Conservation (phyloP, 441 rosid species). For the Viola pubescens region DNA sequence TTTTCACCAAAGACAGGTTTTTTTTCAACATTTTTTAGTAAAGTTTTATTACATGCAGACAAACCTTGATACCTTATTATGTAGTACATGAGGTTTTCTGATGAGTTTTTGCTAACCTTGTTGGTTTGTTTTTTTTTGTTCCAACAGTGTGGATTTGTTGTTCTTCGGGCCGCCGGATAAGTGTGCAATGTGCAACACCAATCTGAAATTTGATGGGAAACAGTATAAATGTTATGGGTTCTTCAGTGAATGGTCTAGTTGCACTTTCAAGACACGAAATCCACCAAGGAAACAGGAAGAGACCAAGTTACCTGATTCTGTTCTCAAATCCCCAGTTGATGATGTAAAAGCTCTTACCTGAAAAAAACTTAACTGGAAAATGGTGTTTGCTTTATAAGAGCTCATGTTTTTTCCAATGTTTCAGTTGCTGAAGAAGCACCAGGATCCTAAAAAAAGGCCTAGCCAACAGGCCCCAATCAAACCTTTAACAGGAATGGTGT, state of each 20-base stretch:
- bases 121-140: not conserved
- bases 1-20: not conserved
- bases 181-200: conserved; percentile 53
- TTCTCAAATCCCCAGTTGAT: conserved; percentile 37
- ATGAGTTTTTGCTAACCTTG: not conserved
- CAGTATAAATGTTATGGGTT: conserved; percentile 56
- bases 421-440: conserved; percentile 42
- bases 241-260: conserved; percentile 79
- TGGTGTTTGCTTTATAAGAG: not conserved
- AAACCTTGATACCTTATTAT: too few relatives aligned
- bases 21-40: not conserved
- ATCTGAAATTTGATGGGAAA: conserved; percentile 44
- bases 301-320: conserved; percentile 48
- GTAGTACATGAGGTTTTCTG: too few relatives aligned
- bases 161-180: conserved; percentile 57
- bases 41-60: not conserved
- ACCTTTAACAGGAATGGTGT: conserved; percentile 60
- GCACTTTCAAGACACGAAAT: conserved; percentile 49
- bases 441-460: conserved; percentile 47
- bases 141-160: conserved; percentile 52
- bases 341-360: conserved; percentile 29
- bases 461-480: conserved; percentile 32
- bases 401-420: not conserved
- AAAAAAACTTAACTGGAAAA: not conserved
- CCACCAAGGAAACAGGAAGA: conserved; percentile 59